These are phyloP conservation scores for Ramalina intermedia DNA, from an alignment of 495 filamentous ascomycete genomes.

Conservation along the genomic window DNA sequence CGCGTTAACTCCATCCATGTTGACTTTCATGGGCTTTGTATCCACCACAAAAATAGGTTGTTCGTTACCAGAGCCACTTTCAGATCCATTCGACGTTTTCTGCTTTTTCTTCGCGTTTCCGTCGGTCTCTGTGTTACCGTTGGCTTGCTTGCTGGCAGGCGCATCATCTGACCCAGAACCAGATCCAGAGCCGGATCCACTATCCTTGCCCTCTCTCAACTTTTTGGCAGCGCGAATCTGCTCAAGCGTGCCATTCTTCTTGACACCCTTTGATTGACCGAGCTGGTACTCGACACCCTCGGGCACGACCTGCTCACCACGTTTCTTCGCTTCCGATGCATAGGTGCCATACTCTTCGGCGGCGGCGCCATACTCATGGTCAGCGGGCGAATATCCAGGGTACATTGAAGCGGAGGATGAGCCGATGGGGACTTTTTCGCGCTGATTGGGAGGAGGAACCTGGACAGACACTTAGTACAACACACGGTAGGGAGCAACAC, in stretches of 20 bases:
- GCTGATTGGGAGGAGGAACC: slow-evolving; percentile 12
- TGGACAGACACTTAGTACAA: slow-evolving; percentile 1
- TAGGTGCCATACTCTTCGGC: slow-evolving; percentile 12
- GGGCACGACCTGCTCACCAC: slow-evolving; percentile 11
- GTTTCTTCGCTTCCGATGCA: slow-evolving; percentile 11
- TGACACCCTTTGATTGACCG: slow-evolving; percentile 14
- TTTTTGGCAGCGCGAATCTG: slow-evolving; percentile 1
- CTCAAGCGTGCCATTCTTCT: slow-evolving; percentile 3
- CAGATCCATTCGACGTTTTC: not conserved
- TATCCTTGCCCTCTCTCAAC: slow-evolving; percentile 1
- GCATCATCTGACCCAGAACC: not conserved
- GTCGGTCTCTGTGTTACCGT: not conserved
- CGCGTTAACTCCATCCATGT: slow-evolving; percentile 7
- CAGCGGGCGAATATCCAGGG: slow-evolving; percentile 18
- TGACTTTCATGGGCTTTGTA: slow-evolving; percentile 14
- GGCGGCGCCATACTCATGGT: slow-evolving; percentile 17
- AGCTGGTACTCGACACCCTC: slow-evolving; percentile 15
- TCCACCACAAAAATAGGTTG: slow-evolving; percentile 15
- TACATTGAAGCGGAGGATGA: slow-evolving; percentile 21
- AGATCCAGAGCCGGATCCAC: slow-evolving; percentile 7
- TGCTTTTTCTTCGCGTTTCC: slow-evolving; percentile 1
- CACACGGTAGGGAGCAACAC: not conserved
- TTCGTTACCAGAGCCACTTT: not conserved
- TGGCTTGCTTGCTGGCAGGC: not conserved
- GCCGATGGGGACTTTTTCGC: slow-evolving; percentile 17